A percentile compares a stretch with the other conserved stretches of the same genome.
phyloP scores from a whole-genome alignment of 2,329 filamentous ascomycete genomes.

The Hymenoscyphus fructigenus region DNA sequence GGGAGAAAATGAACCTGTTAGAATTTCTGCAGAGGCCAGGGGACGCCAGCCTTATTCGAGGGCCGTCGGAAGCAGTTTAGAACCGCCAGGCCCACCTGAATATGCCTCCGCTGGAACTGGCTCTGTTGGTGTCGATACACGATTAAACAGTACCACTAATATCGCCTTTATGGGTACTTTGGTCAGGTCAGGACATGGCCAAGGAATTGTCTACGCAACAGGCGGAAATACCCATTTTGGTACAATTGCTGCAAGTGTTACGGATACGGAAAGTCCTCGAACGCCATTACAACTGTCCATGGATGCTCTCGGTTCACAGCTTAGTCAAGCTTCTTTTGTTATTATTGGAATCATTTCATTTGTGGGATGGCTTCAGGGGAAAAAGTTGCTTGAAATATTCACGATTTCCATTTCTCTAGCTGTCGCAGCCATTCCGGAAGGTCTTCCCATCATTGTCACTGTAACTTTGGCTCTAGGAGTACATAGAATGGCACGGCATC shows the following conservation, averaged over 20 bases:
- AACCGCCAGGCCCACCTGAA: slow-evolving; percentile 52
- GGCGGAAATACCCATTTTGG: slow-evolving; percentile 94
- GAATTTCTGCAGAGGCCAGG: slow-evolving; percentile 68
- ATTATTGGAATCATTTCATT: slow-evolving; percentile 93
- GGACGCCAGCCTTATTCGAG: slow-evolving; percentile 34
- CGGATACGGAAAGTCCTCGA: slow-evolving; percentile 90
- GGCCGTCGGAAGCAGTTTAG: slow-evolving; percentile 30
- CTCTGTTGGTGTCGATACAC: slow-evolving; percentile 62
- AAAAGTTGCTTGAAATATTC: slow-evolving; percentile 89
- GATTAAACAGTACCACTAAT: slow-evolving; percentile 75
- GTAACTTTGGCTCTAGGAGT: slow-evolving; percentile 94
- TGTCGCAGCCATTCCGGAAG: slow-evolving; percentile 94
- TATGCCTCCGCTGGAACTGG: slow-evolving; percentile 58
- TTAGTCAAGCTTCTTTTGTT: slow-evolving; percentile 94
- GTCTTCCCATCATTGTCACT: slow-evolving; percentile 95
- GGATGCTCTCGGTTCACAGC: slow-evolving; percentile 93
- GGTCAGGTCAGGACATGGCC: slow-evolving; percentile 90
- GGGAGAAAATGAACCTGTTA: slow-evolving; percentile 91
- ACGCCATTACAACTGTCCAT: slow-evolving; percentile 94
- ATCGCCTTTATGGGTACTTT: slow-evolving; percentile 98
- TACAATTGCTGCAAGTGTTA: slow-evolving; percentile 89
- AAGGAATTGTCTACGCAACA: slow-evolving; percentile 96
- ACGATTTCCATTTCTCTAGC: slow-evolving; percentile 96
- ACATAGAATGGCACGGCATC: slow-evolving; percentile 90
- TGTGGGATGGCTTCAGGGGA: slow-evolving; percentile 86